Evolutionary conservation across 306 rosid genomes (phyloP).

Genomic region (Castanospermum australe): DNA sequence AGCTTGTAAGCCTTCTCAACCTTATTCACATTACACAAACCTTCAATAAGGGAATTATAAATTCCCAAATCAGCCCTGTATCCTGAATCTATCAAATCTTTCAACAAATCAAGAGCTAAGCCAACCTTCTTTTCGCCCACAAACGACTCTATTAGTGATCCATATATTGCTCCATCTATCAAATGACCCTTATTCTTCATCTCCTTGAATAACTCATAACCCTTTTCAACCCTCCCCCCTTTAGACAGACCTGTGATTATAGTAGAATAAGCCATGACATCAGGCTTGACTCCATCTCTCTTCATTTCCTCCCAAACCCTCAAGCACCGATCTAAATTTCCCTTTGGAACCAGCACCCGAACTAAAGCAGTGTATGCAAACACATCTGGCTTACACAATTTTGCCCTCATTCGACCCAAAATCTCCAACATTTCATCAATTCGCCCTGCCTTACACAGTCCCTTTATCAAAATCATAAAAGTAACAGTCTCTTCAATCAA

Average conservation of each 20-base stretch:
- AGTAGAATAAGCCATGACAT: constrained; percentile 78
- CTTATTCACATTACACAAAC: constrained; percentile 63
- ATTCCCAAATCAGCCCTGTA: constrained; percentile 76
- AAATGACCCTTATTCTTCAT: constrained; percentile 72
- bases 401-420: constrained; percentile 63
- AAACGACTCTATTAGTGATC: constrained; percentile 63
- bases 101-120: constrained; percentile 65
- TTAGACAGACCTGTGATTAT: constrained; percentile 56
- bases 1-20: constrained; percentile 72
- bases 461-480: constrained; percentile 78
- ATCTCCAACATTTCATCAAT: constrained; percentile 62
- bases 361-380: constrained; percentile 82
- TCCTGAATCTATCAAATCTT: constrained; percentile 72
- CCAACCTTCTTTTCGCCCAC: constrained; percentile 58
- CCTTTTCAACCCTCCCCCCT: constrained; percentile 63
- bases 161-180: constrained; percentile 77
- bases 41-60: constrained; percentile 70
- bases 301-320: constrained; percentile 86
- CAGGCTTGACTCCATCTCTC: constrained; percentile 55
- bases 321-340: constrained; percentile 66
- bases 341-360: constrained; percentile 48
- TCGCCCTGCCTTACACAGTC: constrained; percentile 64
- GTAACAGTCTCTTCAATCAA: constrained; percentile 79
- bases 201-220: constrained; percentile 67
- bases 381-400: constrained; percentile 76